Base-by-base conservation (phyloP, 495 filamentous ascomycete species). In the Daldinia vernicosa region DNA sequence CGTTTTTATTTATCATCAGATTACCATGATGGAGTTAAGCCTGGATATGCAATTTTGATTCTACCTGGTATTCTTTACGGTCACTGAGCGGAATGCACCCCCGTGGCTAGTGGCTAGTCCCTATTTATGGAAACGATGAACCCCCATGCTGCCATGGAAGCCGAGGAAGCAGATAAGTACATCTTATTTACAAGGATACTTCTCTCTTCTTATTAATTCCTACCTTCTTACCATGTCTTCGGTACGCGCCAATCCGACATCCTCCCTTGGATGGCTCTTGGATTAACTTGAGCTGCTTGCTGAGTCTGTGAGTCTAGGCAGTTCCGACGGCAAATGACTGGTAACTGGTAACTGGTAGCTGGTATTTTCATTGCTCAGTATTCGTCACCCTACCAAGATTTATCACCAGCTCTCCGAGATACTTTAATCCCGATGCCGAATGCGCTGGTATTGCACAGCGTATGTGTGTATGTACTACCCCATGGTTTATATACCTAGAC, bases 151-250 rank as follows among this genome's bases (percentile, higher is more conserved):
- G 6, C 30, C 30, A 35, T 35, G 7, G 24, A 30, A 53, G 50
- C 50, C 26, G 50, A 28, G 30, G 14, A 53, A 53, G 24, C 50
- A 30, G 27, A 53, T 17, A 53, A 14, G 24, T 28, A 35, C 53
- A 22, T 56, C 28, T 35, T 56, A 63, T 33, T 60, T 53, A 28
- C 63, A 63, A 40, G 69, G 63, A 50, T 68, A 53, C 61, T 37
- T 58, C 45, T 65, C 58, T 59, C 52, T 56, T 61, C 61, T 73
- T 56, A 73, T 69, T 33, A 69, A 61, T 54, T 73, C 61, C 66
- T 73, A 66, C 70, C 66, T 69, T 62, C 69, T 47, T 73, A 69
- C 70, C 66, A 58, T 73, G 57, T 69, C 65, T 69, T 58, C 66
- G 70, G 70, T 53, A 73, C 70, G 60, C 50, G 51, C 64, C 54